Evolutionary conservation across 2,329 filamentous ascomycete genomes (phyloP).

Genomic region (Aspergillus jensenii): DNA sequence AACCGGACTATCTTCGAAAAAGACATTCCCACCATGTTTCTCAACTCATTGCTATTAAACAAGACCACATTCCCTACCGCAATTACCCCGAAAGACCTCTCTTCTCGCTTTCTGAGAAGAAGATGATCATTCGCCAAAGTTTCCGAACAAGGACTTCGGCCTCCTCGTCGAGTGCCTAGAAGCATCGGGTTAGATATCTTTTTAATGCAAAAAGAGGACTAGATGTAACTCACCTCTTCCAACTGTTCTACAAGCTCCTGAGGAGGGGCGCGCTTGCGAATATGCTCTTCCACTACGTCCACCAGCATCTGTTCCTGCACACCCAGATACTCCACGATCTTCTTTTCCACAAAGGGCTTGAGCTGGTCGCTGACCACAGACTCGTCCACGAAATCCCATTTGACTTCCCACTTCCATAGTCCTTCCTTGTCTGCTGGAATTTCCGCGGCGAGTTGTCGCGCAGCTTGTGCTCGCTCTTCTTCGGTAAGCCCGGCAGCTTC

Average conservation of each 20-base stretch:
- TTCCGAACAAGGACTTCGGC: constrained; percentile 93
- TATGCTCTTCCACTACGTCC: constrained; percentile 84
- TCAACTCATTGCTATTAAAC: neutral
- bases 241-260: constrained; percentile 80
- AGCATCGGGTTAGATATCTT: constrained; percentile 33
- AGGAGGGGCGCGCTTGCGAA: constrained; percentile 73
- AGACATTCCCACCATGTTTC: neutral
- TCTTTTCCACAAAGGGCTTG: constrained; percentile 94
- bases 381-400: constrained; percentile 89
- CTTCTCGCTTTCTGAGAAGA: constrained; percentile 94
- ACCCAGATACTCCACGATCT: constrained; percentile 93
- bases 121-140: constrained; percentile 97
- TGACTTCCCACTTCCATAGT: constrained; percentile 88
- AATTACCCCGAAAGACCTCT: constrained; percentile 70
- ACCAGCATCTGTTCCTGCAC: constrained; percentile 96
- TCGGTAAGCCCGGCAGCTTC: constrained; percentile 71
- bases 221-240: constrained; percentile 65
- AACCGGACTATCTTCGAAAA: neutral
- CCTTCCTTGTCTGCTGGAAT: constrained; percentile 85
- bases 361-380: constrained; percentile 79
- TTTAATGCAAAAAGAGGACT: neutral
- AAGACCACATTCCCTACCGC: neutral
- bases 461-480: constrained; percentile 81
- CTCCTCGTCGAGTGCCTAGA: constrained; percentile 84
- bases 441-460: constrained; percentile 78